Base-by-base conservation (phyloP, 2,329 filamentous ascomycete species). In the Alternaria sp. region DNA sequence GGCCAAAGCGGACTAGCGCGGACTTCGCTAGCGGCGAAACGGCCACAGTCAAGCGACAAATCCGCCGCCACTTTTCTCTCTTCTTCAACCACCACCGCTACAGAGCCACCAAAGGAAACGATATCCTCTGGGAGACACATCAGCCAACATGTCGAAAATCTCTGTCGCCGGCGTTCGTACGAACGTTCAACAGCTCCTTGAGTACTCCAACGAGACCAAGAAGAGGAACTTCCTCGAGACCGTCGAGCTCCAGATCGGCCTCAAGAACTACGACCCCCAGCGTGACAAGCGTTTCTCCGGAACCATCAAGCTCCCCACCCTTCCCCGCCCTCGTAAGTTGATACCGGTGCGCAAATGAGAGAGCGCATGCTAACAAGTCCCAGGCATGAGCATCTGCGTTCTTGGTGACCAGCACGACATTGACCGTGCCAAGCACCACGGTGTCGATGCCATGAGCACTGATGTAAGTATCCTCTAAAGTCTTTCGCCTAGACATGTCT, bases 201-300 rank as follows among this genome's bases (percentile, higher is more conserved):
- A 97, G 81, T 98, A 98, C 91, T 97, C 92, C 82, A 88, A 88
- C 80, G 90, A 97, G 85, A 93, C 92, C 84, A 97, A 97, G 92
- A 97, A 97, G 92, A 88, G 94, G 79, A 97, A 97, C 90, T 97
- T 97, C 88, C 88, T 96, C 83, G 93, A 96, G 88, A 95, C 92
- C 56, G 93, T 97, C 83, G 91, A 94, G 85, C 91, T 85, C 71
- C 83, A 85, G 77, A 81, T 82, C 73, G 80, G 80, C 70, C 74
- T 82, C 70, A 82, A 82, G 79, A 82, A 82, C 80, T 82, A 82
- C 76, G 80, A 99, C 84, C 95, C 96, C 82, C 89, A 98, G 91
- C 95, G 96, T 93, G 96, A 99, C 88, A 99, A 99, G 95, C 95
- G 95, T 97, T 99, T 99, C 95, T 97, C 93, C 63, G 96, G 96